These are phyloP conservation scores for Rhizopus microsporus DNA, from an alignment of 371 early-diverging fungal genomes.

Conservation along the genomic window DNA sequence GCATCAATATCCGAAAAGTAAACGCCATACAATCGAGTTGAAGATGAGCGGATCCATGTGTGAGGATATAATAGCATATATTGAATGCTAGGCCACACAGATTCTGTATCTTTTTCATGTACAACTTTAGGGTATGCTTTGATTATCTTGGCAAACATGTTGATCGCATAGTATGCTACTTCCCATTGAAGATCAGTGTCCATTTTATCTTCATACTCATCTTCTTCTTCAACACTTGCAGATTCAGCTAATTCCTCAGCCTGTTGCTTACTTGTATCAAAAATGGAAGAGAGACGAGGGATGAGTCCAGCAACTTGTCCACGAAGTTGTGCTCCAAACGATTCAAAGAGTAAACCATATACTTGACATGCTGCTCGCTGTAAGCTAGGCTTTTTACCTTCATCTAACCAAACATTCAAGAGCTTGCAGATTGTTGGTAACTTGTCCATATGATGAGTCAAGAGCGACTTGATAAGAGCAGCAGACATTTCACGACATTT, in stretches of 20 bases:
- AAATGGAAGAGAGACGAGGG: conserved; percentile 46
- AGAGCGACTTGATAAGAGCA: conserved; percentile 65
- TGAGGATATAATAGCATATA: conserved; percentile 82
- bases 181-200: conserved; percentile 78
- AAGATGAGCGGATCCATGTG: conserved; percentile 81
- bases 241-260: conserved; percentile 43
- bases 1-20: conserved; percentile 73
- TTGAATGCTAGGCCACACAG: conserved; percentile 62
- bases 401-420: conserved; percentile 75
- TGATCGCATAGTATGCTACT: conserved; percentile 78
- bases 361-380: conserved; percentile 83
- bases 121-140: conserved; percentile 57
- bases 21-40: conserved; percentile 74
- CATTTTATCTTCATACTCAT: conserved; percentile 49
- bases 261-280: conserved; percentile 50
- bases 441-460: conserved; percentile 56
- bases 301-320: conserved; percentile 56
- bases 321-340: conserved; percentile 62
- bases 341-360: conserved; percentile 80
- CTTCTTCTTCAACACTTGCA: conserved; percentile 32
- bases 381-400: conserved; percentile 54
- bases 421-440: conserved; percentile 60
- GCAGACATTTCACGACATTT: conserved; percentile 91
- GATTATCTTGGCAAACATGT: conserved; percentile 70
- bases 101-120: conserved; percentile 39